Percentiles rank a stretch among this genome's conserved stretches.
Evolutionary conservation across 2,329 filamentous ascomycete species (phyloP).

Genomic region (Ilyonectria destructans): DNA sequence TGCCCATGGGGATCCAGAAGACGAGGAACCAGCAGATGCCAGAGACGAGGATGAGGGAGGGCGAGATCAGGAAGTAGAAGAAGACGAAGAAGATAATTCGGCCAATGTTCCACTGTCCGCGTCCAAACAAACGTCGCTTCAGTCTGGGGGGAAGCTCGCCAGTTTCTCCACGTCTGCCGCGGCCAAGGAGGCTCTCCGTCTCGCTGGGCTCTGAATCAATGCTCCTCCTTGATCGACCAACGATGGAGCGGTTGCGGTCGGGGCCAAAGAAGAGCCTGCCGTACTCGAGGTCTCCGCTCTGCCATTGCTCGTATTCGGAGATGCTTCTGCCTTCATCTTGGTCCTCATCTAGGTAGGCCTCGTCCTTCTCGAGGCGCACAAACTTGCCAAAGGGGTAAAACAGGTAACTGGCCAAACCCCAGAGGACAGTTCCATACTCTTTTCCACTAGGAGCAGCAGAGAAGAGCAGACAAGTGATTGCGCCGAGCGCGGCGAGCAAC

Average conservation of each 20-base stretch:
- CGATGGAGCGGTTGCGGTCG: slow-evolving; percentile 80
- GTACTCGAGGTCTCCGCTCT: slow-evolving; percentile 96
- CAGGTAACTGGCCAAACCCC: slow-evolving; percentile 87
- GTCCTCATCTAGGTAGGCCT: slow-evolving; percentile 94
- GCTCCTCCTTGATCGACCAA: slow-evolving; percentile 90
- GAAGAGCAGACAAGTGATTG: slow-evolving; percentile 84
- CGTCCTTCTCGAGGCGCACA: slow-evolving; percentile 93
- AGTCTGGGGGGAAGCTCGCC: slow-evolving; percentile 58
- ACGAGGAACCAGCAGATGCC: slow-evolving; percentile 95
- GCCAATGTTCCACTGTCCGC: slow-evolving; percentile 95
- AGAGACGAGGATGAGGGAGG: slow-evolving; percentile 88
- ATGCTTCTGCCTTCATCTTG: slow-evolving; percentile 97
- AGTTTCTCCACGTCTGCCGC: slow-evolving; percentile 67
- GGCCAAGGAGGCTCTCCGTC: slow-evolving; percentile 89
- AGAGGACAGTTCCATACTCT: slow-evolving; percentile 89
- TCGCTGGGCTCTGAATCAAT: slow-evolving; percentile 89
- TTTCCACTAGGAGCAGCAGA: slow-evolving; percentile 84
- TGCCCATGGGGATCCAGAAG: slow-evolving; percentile 99
- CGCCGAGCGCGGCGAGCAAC: slow-evolving; percentile 80
- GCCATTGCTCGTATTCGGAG: slow-evolving; percentile 99
- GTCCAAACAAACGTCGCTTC: slow-evolving; percentile 92
- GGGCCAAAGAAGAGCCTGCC: slow-evolving; percentile 97
- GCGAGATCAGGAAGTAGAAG: slow-evolving; percentile 94
- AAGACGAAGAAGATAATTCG: slow-evolving; percentile 96
- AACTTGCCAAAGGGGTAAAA: slow-evolving; percentile 98